A percentile compares a stretch with the other conserved stretches of the same genome.
These are phyloP conservation scores for Phytophthora pisi DNA, from an alignment of 352 stramenopile genomes.

Conservation along the genomic window DNA sequence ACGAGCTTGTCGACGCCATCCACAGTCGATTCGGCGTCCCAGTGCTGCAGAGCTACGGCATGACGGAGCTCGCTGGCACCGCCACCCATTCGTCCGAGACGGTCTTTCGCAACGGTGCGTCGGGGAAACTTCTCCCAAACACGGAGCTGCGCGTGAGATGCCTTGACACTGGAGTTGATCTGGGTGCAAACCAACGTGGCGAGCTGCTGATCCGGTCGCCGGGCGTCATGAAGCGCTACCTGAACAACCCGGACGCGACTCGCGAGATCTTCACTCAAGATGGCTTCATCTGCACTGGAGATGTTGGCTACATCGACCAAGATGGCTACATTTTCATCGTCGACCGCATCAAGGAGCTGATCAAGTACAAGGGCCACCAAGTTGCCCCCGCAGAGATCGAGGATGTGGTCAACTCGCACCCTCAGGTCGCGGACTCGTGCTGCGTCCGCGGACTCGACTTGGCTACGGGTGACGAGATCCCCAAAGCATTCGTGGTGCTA, in stretches of 20 bases:
- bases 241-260: slow-evolving; percentile 84
- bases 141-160: slow-evolving; percentile 55
- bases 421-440: slow-evolving; percentile 76
- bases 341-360: slow-evolving; percentile 93
- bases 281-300: slow-evolving; percentile 88
- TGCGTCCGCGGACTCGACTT: slow-evolving; percentile 66
- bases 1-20: slow-evolving; percentile 64
- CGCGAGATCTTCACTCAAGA: slow-evolving; percentile 63
- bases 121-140: slow-evolving; percentile 59
- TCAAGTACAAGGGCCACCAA: slow-evolving; percentile 95
- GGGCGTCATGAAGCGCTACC: slow-evolving; percentile 93
- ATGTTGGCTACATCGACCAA: slow-evolving; percentile 91
- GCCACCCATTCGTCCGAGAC: slow-evolving; percentile 27
- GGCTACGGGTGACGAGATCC: slow-evolving; percentile 81
- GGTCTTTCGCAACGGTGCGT: slow-evolving; percentile 29
- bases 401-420: slow-evolving; percentile 84
- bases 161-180: slow-evolving; percentile 44
- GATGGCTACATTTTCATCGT: slow-evolving; percentile 92
- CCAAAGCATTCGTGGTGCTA: slow-evolving; percentile 89
- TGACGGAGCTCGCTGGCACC: slow-evolving; percentile 62
- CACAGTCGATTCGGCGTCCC: slow-evolving; percentile 56
- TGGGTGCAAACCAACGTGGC: slow-evolving; percentile 46
- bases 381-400: slow-evolving; percentile 93
- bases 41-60: slow-evolving; percentile 61
- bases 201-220: slow-evolving; percentile 88